Conservation (phyloP, 2,329 filamentous ascomycete species). For the Pseudogymnoascus sp. region DNA sequence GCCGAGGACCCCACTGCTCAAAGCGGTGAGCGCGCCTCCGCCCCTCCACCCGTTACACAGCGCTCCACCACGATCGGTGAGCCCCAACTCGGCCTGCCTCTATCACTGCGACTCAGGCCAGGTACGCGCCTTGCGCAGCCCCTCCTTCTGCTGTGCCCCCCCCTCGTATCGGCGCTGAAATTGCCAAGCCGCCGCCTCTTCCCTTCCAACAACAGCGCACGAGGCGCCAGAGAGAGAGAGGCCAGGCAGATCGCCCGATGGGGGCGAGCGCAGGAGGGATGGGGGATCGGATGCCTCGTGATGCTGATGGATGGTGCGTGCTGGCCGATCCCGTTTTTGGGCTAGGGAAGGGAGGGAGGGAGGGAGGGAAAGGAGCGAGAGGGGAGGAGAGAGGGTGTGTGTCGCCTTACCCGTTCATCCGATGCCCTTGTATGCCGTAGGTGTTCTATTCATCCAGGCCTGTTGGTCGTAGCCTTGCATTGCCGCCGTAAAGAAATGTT, state of each 20-base stretch:
- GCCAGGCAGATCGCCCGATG: background rate
- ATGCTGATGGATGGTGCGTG: background rate
- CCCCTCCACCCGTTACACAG: background rate
- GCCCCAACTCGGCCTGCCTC: background rate
- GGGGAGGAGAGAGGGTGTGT: background rate
- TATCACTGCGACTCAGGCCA: background rate
- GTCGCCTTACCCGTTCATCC: background rate
- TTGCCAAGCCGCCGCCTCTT: background rate
- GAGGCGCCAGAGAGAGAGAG: background rate
- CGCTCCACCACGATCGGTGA: background rate
- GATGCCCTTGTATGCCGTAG: background rate
- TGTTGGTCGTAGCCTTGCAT: background rate
- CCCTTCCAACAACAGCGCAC: too few species aligned
- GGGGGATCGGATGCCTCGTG: background rate
- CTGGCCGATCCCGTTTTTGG: background rate
- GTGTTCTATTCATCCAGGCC: background rate
- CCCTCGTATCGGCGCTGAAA: background rate
- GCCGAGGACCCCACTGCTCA: background rate
- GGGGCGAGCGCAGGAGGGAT: background rate
- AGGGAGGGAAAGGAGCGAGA: background rate
- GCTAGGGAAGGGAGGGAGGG: background rate
- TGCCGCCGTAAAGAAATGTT: background rate
- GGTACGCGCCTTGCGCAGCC: background rate
- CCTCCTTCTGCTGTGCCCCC: background rate
- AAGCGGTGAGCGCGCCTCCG: background rate